A percentile compares a stretch with the other conserved stretches of the same genome.
Evolutionary conservation across 345 rosid species (phyloP).

Genomic region (Nasturtium officinale): DNA sequence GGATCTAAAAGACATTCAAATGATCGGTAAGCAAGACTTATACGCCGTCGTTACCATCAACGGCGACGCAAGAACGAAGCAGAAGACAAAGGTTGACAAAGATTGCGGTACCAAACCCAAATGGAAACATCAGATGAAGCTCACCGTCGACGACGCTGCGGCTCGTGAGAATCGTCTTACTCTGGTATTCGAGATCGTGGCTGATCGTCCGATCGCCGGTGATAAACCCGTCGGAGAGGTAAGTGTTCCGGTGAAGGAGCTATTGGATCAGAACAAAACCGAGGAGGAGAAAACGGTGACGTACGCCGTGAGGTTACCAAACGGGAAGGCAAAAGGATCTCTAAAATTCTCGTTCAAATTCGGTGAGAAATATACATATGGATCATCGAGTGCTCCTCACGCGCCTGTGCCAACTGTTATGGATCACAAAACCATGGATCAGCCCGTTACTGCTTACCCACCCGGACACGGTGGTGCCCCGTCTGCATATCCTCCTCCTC

Average conservation of each 20-base stretch:
- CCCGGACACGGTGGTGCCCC: conserved; percentile 36
- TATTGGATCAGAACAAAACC: conserved; percentile 40
- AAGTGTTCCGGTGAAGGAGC: conserved; percentile 58
- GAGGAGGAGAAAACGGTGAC: conserved; percentile 42
- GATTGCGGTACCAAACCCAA: conserved; percentile 57
- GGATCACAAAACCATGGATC: conserved; percentile 36
- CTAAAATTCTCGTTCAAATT: conserved; percentile 41
- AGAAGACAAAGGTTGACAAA: conserved; percentile 56
- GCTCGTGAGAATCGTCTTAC: conserved; percentile 46
- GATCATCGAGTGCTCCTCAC: conserved; percentile 31
- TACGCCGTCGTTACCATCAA: conserved; percentile 58
- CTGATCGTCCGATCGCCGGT: conserved; percentile 56
- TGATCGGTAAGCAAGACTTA: conserved; percentile 63
- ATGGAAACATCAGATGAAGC: conserved; percentile 59
- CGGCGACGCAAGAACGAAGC: conserved; percentile 49
- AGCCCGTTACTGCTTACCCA: conserved; percentile 45
- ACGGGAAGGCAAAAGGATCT: conserved; percentile 42
- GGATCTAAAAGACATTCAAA: conserved; percentile 57
- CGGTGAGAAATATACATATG: conserved; percentile 39
- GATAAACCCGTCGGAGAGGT: conserved; percentile 57
- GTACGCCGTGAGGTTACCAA: conserved; percentile 39
- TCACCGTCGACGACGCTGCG: conserved; percentile 57
- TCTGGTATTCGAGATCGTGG: conserved; percentile 47
- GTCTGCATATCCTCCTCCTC: conserved; percentile 32
- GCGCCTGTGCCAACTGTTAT: not conserved